Base-by-base conservation (phyloP, 148 eudicot genomes). In the Pouteria glomerata region DNA sequence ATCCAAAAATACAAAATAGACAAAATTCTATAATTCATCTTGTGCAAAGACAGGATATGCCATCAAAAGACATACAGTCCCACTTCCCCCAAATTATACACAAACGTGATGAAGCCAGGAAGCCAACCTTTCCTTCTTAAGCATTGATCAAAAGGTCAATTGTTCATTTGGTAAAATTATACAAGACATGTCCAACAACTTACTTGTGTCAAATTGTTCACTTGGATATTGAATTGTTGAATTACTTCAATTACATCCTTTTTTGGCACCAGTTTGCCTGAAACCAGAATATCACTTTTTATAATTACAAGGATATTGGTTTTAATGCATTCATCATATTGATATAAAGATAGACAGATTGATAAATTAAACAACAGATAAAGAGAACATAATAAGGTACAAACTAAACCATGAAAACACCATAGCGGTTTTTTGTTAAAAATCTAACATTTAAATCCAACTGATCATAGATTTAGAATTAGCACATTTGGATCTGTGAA, bases 201-300 rank as follows among this genome's bases (percentile, higher is more conserved):
- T 47, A 89, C 98, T 85, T 94, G 98, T 80, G 98, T 94, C 85
- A 94, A 82, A 85, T 94, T 94, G 76, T 86, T 87, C 67, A 94
- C 92, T 86, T 94, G 98, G 80, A 94, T 91, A 78, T 94, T 94
- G 85, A 94, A 94, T 34, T 81, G 79, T 76, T 83, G 87, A 76
- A 86, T 85, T 37, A 86, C 79, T 52, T 86, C 91, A 63, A 69
- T 50, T 31, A 94, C 76, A 47, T 87, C 90, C 79, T 86, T 91
- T 74, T 88, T 94, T 3, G 91, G 72, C 23, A 83, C 87, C 31
- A 50, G 68, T 69, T 80, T 88, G 37, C 97, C 98, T 93, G 85
- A 39, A 85, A 70, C 62, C 52, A 80, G 60, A 37, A 79, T 13
- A 81, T 41, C 42, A 57, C 48, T 23, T 24, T 4, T 45, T 42